phyloP scores from a whole-genome alignment of 73 alveolate species.

The Uronychia binucleata region DNA sequence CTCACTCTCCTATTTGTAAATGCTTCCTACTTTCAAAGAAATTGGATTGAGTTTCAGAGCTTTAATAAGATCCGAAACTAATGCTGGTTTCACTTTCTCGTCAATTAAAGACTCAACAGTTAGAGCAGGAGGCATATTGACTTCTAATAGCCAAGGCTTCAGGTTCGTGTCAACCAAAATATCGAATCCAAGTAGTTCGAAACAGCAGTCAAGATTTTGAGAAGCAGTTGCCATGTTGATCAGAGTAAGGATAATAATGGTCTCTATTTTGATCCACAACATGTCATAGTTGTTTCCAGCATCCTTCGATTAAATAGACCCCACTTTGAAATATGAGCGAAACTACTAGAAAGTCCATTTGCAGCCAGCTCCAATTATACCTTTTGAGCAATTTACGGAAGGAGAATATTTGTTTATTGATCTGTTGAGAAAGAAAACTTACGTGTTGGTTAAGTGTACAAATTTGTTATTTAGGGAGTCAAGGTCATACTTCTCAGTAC shows the following conservation, averaged over 20 bases:
- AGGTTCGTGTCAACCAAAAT: constrained; percentile 48
- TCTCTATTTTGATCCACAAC: constrained; percentile 47
- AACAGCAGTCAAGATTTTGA: constrained; percentile 61
- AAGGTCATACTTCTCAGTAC: constrained; percentile 55
- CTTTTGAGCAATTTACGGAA: constrained; percentile 30
- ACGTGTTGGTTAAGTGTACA: constrained; percentile 53
- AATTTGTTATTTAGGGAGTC: constrained; percentile 26
- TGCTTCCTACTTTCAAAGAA: constrained; percentile 30
- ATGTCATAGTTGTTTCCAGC: constrained; percentile 23
- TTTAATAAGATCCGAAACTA: constrained; percentile 53
- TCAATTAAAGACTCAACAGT: constrained; percentile 46
- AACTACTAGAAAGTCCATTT: constrained; percentile 61
- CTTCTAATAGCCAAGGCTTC: constrained; percentile 73
- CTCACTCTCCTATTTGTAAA: constrained; percentile 34
- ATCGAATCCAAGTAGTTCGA: constrained; percentile 64
- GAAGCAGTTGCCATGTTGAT: constrained; percentile 25
- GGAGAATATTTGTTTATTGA: constrained; percentile 65
- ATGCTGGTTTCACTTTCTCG: constrained; percentile 43
- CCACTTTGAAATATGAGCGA: constrained; percentile 18
- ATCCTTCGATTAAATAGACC: background rate
- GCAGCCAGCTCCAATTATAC: constrained; percentile 50
- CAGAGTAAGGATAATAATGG: constrained; percentile 41
- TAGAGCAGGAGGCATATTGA: constrained; percentile 67
- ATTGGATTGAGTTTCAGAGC: constrained; percentile 40
- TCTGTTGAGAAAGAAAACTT: background rate